phyloP scores from a whole-genome alignment of 768 basidiomycete genomes.

The Suillus clintonianus region DNA sequence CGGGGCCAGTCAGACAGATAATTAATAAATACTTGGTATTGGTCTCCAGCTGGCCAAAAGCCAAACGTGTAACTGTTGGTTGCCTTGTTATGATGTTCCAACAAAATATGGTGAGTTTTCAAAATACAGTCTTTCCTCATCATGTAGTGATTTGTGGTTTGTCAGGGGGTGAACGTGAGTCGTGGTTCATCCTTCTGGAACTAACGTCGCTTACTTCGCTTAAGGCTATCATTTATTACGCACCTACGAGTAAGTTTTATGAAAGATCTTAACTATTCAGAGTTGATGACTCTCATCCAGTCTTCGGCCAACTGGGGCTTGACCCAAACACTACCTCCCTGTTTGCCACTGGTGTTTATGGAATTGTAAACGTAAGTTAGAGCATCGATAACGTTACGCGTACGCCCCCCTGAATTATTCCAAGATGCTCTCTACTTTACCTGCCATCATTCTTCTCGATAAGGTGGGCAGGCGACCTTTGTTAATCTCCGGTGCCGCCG shows the following conservation, averaged over 20 bases:
- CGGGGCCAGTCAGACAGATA: conserved; percentile 16
- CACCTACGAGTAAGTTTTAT: conserved; percentile 3
- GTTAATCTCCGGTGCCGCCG: conserved; percentile 40
- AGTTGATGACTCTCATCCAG: conserved; percentile 23
- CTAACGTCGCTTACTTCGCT: conserved; percentile 3
- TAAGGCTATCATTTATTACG: conserved; percentile 32
- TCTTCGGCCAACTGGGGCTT: conserved; percentile 43
- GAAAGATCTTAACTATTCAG: neutral
- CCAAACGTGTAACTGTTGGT: conserved; percentile 31
- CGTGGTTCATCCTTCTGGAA: neutral
- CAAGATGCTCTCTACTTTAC: conserved; percentile 36
- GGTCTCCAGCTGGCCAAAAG: conserved; percentile 31
- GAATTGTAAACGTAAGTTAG: conserved; percentile 31
- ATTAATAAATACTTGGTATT: conserved; percentile 26
- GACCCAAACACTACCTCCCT: conserved; percentile 41
- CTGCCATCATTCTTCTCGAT: conserved; percentile 39
- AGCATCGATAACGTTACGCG: too few relatives aligned
- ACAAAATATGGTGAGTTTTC: conserved; percentile 30
- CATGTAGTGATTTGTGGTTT: conserved; percentile 1
- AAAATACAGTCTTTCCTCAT: neutral
- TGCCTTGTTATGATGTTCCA: conserved; percentile 35
- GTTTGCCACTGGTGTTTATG: conserved; percentile 43
- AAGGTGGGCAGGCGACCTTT: conserved; percentile 41
- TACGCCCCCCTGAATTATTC: neutral
- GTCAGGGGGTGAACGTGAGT: conserved; percentile 30